These are phyloP conservation scores for Blumeria graminis DNA, from an alignment of 2,329 filamentous ascomycete species.

Conservation along the genomic window DNA sequence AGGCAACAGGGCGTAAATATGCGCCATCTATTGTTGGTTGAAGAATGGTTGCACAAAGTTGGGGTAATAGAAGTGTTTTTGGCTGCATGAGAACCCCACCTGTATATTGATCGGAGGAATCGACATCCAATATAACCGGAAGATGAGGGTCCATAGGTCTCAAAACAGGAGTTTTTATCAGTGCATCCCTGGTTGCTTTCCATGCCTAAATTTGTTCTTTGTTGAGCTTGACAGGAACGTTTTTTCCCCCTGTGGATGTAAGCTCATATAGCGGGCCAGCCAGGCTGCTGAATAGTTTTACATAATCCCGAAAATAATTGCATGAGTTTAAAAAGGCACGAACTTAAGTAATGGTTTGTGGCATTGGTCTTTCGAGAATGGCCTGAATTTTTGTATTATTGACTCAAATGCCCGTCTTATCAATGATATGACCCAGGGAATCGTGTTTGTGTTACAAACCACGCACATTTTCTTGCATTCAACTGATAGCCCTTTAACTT, in stretches of 20 bases:
- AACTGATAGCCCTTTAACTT: too few relatives aligned
- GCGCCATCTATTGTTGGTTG: background rate
- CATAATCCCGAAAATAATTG: background rate
- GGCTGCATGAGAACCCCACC: background rate
- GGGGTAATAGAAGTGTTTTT: background rate
- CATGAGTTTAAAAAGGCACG: background rate
- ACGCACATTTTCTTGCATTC: too few relatives aligned
- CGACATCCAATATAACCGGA: background rate
- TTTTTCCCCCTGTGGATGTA: background rate
- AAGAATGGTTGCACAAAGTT: background rate
- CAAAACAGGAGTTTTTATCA: background rate
- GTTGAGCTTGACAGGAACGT: too few relatives aligned
- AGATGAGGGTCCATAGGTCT: background rate
- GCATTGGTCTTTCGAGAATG: background rate
- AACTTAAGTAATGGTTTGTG: background rate
- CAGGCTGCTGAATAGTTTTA: background rate
- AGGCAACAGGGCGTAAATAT: background rate
- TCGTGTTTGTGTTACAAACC: background rate
- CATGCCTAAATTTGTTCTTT: background rate
- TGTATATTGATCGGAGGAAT: background rate
- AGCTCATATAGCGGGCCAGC: background rate
- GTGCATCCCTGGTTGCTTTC: background rate
- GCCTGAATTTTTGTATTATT: background rate
- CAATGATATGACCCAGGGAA: background rate
- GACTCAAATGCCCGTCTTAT: background rate